Evolutionary conservation across 129 eudicot species (phyloP).

Genomic region (Flaveria bidentis): DNA sequence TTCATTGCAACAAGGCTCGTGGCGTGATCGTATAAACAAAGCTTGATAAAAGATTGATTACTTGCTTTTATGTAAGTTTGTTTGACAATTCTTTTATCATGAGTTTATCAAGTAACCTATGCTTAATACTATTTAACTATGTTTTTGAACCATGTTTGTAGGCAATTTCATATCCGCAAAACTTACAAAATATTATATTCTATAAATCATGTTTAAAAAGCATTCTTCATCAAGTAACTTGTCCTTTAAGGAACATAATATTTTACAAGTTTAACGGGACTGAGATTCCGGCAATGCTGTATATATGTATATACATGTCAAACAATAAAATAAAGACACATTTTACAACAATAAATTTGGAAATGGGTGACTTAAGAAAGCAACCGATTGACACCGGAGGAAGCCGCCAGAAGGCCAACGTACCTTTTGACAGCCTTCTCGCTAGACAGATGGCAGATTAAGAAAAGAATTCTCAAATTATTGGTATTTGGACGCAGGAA

Average conservation of each 20-base stretch:
- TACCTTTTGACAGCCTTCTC: conserved; percentile 24
- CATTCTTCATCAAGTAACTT: too few species aligned
- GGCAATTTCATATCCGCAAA: too few species aligned
- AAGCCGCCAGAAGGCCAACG: conserved; percentile 10
- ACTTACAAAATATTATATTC: too few species aligned
- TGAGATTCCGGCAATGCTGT: too few species aligned
- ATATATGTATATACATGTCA: too few species aligned
- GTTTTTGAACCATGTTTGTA: too few species aligned
- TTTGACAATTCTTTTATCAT: neutral
- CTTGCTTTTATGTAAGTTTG: neutral
- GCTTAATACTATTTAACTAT: neutral
- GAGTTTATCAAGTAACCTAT: neutral
- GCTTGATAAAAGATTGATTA: conserved; percentile 24
- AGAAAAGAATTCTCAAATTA: conserved; percentile 27
- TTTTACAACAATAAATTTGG: too few species aligned
- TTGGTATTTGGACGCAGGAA: neutral
- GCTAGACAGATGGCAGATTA: conserved; percentile 23
- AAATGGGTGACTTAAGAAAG: neutral
- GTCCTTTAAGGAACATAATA: too few species aligned
- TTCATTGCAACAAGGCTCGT: conserved; percentile 83
- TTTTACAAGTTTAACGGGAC: too few species aligned
- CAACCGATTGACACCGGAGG: conserved; percentile 22
- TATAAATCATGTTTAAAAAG: too few species aligned
- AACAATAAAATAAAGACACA: too few species aligned
- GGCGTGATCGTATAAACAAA: conserved; percentile 89